Percentiles rank a stretch among this genome's conserved stretches.
Evolutionary conservation across 257 asterid species (phyloP).

Genomic region (Plantago major): DNA sequence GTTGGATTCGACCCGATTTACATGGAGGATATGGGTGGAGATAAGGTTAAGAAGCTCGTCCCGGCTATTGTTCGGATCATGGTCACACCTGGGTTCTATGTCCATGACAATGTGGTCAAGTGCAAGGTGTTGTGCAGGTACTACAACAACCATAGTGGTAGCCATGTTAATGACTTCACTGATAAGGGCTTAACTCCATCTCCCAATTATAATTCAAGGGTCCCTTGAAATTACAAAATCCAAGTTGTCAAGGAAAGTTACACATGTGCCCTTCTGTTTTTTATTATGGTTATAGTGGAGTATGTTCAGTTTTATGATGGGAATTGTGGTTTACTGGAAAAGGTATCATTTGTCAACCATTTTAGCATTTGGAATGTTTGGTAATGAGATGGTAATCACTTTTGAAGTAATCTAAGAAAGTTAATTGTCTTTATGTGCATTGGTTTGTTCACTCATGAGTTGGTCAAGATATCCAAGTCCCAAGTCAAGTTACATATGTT

Average conservation of each 20-base stretch:
- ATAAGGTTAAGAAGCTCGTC: conserved; percentile 54
- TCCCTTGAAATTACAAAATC: no score
- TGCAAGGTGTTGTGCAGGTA: conserved; percentile 93
- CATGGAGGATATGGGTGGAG: conserved; percentile 96
- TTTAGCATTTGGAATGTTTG: conserved; percentile 22
- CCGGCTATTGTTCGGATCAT: conserved; percentile 76
- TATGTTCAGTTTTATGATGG: not conserved
- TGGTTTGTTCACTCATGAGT: conserved; percentile 19
- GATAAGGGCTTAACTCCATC: conserved; percentile 52
- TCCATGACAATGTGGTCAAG: conserved; percentile 85
- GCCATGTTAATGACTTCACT: conserved; percentile 17
- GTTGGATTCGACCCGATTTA: conserved; percentile 67
- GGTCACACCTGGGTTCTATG: conserved; percentile 94
- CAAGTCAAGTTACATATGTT: no score
- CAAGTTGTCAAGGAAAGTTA: not conserved
- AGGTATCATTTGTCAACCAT: not conserved
- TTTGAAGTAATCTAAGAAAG: not conserved
- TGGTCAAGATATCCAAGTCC: conserved; percentile 28
- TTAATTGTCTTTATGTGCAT: conserved; percentile 8
- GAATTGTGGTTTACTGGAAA: not conserved
- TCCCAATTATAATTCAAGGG: conserved; percentile 29
- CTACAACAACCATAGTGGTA: conserved; percentile 34
- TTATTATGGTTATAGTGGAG: not conserved
- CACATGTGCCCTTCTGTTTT: conserved; percentile 1
- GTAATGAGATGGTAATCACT: conserved; percentile 21